A percentile compares a stretch with the other conserved stretches of the same genome.
phyloP scores from a whole-genome alignment of 441 rosid species.

The Syzygium malaccense region DNA sequence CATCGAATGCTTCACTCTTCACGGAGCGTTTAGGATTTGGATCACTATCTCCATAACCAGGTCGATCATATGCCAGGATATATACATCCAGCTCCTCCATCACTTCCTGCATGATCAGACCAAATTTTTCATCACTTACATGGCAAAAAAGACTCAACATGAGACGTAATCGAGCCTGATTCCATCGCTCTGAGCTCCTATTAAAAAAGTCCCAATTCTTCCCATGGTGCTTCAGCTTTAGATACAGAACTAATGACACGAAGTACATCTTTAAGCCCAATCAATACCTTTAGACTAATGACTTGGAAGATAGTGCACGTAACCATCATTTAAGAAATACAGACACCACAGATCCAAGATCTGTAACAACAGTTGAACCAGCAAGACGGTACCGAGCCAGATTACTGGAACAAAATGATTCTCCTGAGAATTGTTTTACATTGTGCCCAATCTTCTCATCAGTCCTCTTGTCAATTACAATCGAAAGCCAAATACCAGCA shows the following conservation, averaged over 20 bases:
- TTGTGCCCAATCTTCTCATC: background rate
- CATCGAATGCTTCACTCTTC: conserved; percentile 2
- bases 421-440: background rate
- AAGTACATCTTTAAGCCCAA: background rate
- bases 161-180: background rate
- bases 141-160: background rate
- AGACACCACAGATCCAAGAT: background rate
- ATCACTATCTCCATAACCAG: conserved; percentile 7
- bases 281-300: background rate
- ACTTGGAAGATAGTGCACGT: background rate
- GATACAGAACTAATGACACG: background rate
- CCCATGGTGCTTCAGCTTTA: background rate
- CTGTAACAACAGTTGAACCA: background rate
- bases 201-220: background rate
- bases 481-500: background rate
- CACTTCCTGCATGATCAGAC: background rate
- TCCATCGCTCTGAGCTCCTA: background rate
- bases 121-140: background rate
- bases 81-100: conserved; percentile 8
- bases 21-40: conserved; percentile 1
- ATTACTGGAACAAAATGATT: background rate
- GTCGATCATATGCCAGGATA: background rate
- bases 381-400: background rate
- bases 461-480: background rate
- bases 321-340: background rate